These are phyloP conservation scores for Lumnitzera racemosa DNA, from an alignment of 345 rosid genomes.

Conservation along the genomic window DNA sequence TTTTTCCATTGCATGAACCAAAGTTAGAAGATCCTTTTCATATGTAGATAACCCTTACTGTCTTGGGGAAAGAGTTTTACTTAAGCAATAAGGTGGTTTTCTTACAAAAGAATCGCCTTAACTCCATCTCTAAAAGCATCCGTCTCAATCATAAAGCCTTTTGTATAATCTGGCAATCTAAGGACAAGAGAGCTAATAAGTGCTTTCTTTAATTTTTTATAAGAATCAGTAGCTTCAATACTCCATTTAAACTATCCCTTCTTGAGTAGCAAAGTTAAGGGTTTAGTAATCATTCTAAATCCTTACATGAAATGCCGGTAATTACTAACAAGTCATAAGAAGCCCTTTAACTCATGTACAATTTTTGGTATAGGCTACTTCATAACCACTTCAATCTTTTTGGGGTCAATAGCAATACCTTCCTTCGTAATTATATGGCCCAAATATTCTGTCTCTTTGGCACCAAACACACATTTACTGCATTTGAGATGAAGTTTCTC, in stretches of 20 bases:
- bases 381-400: background rate
- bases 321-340: background rate
- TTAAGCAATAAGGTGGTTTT: background rate
- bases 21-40: background rate
- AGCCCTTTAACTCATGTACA: background rate
- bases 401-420: background rate
- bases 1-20: background rate
- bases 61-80: background rate
- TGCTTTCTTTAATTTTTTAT: background rate
- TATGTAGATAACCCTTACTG: background rate
- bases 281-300: background rate
- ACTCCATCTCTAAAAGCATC: background rate
- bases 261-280: too few relatives aligned
- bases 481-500: too few relatives aligned
- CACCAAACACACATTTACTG: too few relatives aligned
- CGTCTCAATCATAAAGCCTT: too few relatives aligned
- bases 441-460: too few relatives aligned
- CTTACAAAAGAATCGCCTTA: background rate
- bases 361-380: background rate
- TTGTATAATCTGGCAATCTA: too few relatives aligned
- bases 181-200: background rate
- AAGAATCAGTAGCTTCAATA: too few relatives aligned
- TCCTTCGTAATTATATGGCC: too few relatives aligned
- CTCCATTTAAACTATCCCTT: too few relatives aligned
- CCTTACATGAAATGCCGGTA: background rate